These are phyloP conservation scores for Aspergillus uvarum DNA, from an alignment of 2,329 filamentous ascomycete genomes.

Conservation along the genomic window DNA sequence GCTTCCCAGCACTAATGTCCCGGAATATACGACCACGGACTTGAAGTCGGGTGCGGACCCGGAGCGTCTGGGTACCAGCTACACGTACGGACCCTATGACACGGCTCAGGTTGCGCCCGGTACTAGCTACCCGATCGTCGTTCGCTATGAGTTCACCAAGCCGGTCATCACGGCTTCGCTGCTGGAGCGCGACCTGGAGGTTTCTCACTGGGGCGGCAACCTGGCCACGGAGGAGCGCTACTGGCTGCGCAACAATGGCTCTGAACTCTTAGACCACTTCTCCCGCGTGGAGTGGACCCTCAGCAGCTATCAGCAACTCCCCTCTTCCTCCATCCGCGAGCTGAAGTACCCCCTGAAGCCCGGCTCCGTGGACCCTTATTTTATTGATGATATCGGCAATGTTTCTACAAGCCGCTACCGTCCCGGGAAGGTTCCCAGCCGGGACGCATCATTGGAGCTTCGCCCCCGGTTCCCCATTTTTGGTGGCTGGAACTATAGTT, in stretches of 20 bases:
- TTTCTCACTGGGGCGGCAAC: constrained; percentile 98
- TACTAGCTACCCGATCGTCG: constrained; percentile 67
- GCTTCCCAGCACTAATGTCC: constrained; percentile 72
- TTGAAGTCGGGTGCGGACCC: constrained; percentile 66
- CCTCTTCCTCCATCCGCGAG: constrained; percentile 75
- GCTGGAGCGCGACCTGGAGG: constrained; percentile 87
- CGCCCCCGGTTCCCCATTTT: constrained; percentile 96
- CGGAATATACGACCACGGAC: constrained; percentile 74
- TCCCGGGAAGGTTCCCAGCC: constrained; percentile 58
- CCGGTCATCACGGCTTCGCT: constrained; percentile 76
- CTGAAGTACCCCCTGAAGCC: constrained; percentile 75
- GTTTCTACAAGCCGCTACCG: constrained; percentile 92
- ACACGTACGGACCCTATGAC: constrained; percentile 87
- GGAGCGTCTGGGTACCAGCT: constrained; percentile 77
- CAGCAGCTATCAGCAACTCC: constrained; percentile 72
- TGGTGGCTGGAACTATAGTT: constrained; percentile 97
- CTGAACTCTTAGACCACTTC: constrained; percentile 71
- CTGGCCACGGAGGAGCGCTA: constrained; percentile 93
- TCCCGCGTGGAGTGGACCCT: constrained; percentile 75
- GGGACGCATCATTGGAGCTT: constrained; percentile 81
- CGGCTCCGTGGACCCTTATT: constrained; percentile 86
- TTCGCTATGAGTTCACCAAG: constrained; percentile 95
- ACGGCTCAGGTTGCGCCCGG: constrained; percentile 70
- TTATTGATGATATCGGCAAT: constrained; percentile 93
- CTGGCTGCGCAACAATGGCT: constrained; percentile 81